Base-by-base conservation (phyloP, 495 filamentous ascomycete species). In the Neohortaea acidophila region DNA sequence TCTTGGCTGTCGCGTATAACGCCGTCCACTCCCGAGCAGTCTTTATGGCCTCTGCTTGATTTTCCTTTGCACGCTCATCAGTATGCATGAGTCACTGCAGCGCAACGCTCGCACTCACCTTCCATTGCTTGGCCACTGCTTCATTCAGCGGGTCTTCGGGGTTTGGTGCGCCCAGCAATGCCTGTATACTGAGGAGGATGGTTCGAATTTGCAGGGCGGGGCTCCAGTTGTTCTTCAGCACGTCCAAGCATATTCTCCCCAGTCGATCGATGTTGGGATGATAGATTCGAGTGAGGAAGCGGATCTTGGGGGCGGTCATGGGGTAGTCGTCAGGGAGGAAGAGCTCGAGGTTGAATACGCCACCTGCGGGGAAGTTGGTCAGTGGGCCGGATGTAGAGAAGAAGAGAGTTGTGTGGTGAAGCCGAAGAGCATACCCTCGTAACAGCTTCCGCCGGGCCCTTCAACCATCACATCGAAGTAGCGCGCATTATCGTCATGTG, bases 251-350 rank as follows among this genome's bases (percentile, higher is more conserved):
- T 57, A 99, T 99, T 20, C 89, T 79, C 32, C 89, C 89, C 0
- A 96, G 72, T 60, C 89, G 87, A 56, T 99, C 89, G 45, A 99
- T 94, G 58, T 99, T 99, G 22, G 89, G 89, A 55, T 99, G 89
- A 58, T 94, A 99, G 58, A 99, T 99, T 61, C 93, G 94, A 47
- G 89, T 99, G 14, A 99, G 63, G 62, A 99, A 99, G 26, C 89
- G 80, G 47, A 99, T 94, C 65, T 94, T 94, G 10, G 89, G 89
- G 20, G 89, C 89, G 23, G 84, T 91, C 89, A 99, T 99, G 8
- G 89, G 89, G 54, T 99, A 99, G 61, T 99, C 89, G 53, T 99
- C 89, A 23, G 89, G 91, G n/a, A 99, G 69, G 63, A 99, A 99
- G 6, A 99, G 72, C 61, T 99, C 89, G 41, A 94, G 83, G 56